Percentiles rank a stretch among this genome's conserved stretches.
Evolutionary conservation across 2,329 filamentous ascomycete genomes (phyloP).

Genomic region (Fusarium marasasianum): DNA sequence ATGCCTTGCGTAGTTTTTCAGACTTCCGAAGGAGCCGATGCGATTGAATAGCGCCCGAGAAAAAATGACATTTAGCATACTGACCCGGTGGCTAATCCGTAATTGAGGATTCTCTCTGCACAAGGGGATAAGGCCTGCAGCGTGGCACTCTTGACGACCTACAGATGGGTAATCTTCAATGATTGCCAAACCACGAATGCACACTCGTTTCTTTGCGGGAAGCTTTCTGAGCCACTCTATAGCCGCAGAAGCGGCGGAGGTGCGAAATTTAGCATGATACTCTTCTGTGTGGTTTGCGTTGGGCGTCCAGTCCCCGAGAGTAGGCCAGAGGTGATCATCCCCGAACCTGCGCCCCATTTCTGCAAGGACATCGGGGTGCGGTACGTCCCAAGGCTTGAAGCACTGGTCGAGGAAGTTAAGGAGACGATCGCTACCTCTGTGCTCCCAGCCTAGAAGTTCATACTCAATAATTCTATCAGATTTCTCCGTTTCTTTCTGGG

Average conservation of each 20-base stretch:
- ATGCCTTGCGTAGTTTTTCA: accelerated
- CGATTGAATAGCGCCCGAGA: background rate
- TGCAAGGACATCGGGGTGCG: background rate
- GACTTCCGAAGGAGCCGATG: background rate
- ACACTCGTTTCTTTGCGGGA: background rate
- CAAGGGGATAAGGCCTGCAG: background rate
- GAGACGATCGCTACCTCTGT: accelerated
- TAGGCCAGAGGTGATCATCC: background rate
- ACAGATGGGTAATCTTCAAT: background rate
- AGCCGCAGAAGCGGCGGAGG: background rate
- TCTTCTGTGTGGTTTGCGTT: accelerated
- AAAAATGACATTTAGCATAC: background rate
- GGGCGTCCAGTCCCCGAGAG: accelerated
- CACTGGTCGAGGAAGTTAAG: background rate
- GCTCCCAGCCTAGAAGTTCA: background rate
- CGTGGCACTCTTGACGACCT: background rate
- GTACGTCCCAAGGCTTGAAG: background rate
- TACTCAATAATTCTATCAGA: accelerated
- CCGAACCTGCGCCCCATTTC: background rate
- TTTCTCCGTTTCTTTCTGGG: accelerated
- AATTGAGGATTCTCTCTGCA: slow-evolving; percentile 1
- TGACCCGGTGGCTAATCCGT: background rate
- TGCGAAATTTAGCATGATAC: background rate
- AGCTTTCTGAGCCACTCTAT: background rate
- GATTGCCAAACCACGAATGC: background rate